These are phyloP conservation scores for Xylaria multiplex DNA, from an alignment of 2,329 filamentous ascomycete species.

Conservation along the genomic window DNA sequence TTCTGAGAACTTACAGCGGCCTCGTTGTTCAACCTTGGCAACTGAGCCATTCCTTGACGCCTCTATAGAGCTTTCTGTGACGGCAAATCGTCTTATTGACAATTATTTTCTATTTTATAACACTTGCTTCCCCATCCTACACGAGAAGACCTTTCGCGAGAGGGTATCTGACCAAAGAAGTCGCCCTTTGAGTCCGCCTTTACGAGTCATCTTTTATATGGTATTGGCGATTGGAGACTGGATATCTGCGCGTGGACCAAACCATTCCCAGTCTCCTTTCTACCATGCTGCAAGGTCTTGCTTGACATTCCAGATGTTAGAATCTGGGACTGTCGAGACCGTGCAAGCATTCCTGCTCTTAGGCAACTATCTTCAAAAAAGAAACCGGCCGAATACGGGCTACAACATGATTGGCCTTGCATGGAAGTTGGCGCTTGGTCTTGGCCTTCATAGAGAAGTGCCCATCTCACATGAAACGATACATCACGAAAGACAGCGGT, in stretches of 20 bases:
- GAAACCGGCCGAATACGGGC: constrained; percentile 20
- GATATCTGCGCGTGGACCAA: constrained; percentile 17
- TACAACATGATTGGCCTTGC: constrained; percentile 20
- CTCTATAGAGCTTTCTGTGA: constrained; percentile 5
- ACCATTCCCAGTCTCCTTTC: constrained; percentile 8
- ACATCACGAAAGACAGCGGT: constrained; percentile 12
- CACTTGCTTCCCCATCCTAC: constrained; percentile 19
- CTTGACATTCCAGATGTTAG: constrained; percentile 15
- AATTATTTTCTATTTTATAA: constrained; percentile 22
- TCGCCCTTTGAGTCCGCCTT: constrained; percentile 11
- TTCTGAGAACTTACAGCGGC: constrained; percentile 7
- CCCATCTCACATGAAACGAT: constrained; percentile 1
- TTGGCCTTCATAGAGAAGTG: constrained; percentile 25
- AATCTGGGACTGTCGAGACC: constrained; percentile 21
- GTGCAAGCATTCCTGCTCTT: constrained; percentile 20
- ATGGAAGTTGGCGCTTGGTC: constrained; percentile 16
- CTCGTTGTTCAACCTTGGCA: neutral
- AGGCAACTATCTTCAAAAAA: constrained; percentile 24
- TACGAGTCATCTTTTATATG: constrained; percentile 21
- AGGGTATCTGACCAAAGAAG: constrained; percentile 3
- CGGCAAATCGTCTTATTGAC: constrained; percentile 10
- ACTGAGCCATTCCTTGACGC: neutral
- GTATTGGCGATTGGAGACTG: constrained; percentile 21
- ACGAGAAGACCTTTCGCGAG: constrained; percentile 21
- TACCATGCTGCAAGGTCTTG: constrained; percentile 18